A percentile compares a stretch with the other conserved stretches of the same genome.
Evolutionary conservation across 352 stramenopile genomes (phyloP).

Genomic region (Globisporangium parvum): DNA sequence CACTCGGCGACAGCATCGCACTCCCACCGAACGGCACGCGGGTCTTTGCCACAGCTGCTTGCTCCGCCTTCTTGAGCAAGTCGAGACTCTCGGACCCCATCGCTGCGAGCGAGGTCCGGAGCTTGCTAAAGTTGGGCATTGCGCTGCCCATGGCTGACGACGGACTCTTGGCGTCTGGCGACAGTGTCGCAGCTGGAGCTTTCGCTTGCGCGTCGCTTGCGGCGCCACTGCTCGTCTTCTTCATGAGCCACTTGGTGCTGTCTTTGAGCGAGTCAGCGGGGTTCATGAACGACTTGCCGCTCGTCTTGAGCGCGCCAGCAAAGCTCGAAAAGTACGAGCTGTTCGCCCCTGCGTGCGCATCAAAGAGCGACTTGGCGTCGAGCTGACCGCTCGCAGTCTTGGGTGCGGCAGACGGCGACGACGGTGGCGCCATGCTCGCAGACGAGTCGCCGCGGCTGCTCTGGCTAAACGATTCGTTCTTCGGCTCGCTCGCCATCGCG

Average conservation of each 20-base stretch:
- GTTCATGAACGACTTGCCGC: conserved; percentile 63
- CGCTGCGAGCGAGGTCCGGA: conserved; percentile 51
- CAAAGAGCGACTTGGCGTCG: conserved; percentile 36
- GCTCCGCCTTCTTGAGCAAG: conserved; percentile 73
- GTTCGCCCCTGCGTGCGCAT: conserved; percentile 13
- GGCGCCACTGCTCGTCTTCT: conserved; percentile 41
- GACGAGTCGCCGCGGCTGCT: conserved; percentile 2
- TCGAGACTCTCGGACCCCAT: conserved; percentile 67
- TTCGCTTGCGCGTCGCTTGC: conserved; percentile 21
- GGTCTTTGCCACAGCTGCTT: conserved; percentile 41
- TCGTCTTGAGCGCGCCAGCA: conserved; percentile 54
- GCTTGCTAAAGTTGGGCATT: conserved; percentile 45
- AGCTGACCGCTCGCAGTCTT: conserved; percentile 15
- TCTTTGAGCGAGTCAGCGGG: conserved; percentile 49
- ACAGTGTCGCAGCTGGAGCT: background rate
- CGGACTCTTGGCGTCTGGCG: conserved; percentile 1
- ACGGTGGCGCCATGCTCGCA: background rate
- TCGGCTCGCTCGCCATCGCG: background rate
- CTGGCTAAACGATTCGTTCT: conserved; percentile 7
- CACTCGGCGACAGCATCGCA: conserved; percentile 13
- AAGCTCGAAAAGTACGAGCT: conserved; percentile 71
- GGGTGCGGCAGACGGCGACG: background rate
- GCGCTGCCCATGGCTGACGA: conserved; percentile 8
- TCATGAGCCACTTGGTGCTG: conserved; percentile 72
- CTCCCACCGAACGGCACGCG: conserved; percentile 30